Base-by-base conservation (phyloP, 139 green algal species). In the Micractinium conductrix region DNA sequence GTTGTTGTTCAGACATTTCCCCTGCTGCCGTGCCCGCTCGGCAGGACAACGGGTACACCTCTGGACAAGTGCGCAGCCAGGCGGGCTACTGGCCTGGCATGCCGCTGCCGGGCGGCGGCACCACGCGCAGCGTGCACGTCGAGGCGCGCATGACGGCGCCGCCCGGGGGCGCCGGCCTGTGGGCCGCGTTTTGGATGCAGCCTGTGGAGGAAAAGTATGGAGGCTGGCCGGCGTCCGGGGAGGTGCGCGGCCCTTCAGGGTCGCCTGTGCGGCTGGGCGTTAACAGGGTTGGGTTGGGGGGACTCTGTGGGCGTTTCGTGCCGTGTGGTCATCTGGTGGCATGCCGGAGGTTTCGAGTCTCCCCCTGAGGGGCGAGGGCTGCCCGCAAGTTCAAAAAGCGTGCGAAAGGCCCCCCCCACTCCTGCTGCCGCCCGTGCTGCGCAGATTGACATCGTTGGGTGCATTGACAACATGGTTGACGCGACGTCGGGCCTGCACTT, bases 91-190 rank as follows among this genome's bases (percentile, higher is more conserved):
- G 40, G 26, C 0, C 9, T 21, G 1, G 28, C 42, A 8, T 28
- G 70, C 42, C 55, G 70, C 38, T 78, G 42, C 70, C 70, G 16
- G 42, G 45, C 16, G 70, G 70, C 28, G 45, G 42, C 42, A 40
- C 44, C 8, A 43, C 45, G 26, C 19, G 28, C 42, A 53, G 45
- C 26, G 42, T 78, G 42, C 70, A 78, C 42, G 70, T 78, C 2
- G 70, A 78, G 30, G 42, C 70, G 12, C 44, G 70, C 70, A 78
- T 78, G 28, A 21, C 38, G 70, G 70, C 35, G 43, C 70, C 70
- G 3, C 42, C 2, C 30, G 70, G 70, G 28, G 45, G 45, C n/a
- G 33, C 33, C 9, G 70, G 70, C 28, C 70, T 78, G 7, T 78
- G 70, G 70, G 45, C 70, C 26, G 42, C 70, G 10, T 24, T 78